These are phyloP conservation scores for Plasmodium adleri DNA, from an alignment of 169 alveolate genomes.

Conservation along the genomic window DNA sequence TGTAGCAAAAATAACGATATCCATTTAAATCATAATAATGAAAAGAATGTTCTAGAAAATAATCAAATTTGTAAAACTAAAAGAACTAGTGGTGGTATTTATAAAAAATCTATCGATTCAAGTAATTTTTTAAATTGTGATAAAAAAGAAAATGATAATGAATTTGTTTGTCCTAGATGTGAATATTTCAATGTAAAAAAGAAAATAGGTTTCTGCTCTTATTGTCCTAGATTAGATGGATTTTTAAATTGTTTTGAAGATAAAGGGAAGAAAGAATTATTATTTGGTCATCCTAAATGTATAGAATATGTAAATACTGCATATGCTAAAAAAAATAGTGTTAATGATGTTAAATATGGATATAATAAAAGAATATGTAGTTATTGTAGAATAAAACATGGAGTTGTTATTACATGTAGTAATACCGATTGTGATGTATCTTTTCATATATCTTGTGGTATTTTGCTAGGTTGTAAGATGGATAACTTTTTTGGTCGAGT, in stretches of 20 bases:
- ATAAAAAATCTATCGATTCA: background rate
- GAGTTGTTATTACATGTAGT: constrained; percentile 72
- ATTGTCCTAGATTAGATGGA: constrained; percentile 76
- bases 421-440: constrained; percentile 70
- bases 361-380: constrained; percentile 62
- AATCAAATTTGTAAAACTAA: background rate
- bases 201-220: constrained; percentile 55
- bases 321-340: constrained; percentile 42
- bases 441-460: constrained; percentile 74
- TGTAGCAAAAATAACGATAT: background rate
- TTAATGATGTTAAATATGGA: constrained; percentile 46
- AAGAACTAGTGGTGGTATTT: background rate
- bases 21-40: background rate
- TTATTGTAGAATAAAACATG: constrained; percentile 71
- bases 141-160: constrained; percentile 24
- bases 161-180: constrained; percentile 71
- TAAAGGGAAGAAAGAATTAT: constrained; percentile 65
- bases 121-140: background rate
- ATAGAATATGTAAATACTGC: constrained; percentile 71
- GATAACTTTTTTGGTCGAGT: constrained; percentile 75
- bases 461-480: constrained; percentile 69
- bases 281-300: constrained; percentile 74
- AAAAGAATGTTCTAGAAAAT: background rate
- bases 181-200: constrained; percentile 61
- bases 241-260: constrained; percentile 74